Conservation (phyloP, 495 filamentous ascomycete genomes). For the Talaromyces trachyspermus region DNA sequence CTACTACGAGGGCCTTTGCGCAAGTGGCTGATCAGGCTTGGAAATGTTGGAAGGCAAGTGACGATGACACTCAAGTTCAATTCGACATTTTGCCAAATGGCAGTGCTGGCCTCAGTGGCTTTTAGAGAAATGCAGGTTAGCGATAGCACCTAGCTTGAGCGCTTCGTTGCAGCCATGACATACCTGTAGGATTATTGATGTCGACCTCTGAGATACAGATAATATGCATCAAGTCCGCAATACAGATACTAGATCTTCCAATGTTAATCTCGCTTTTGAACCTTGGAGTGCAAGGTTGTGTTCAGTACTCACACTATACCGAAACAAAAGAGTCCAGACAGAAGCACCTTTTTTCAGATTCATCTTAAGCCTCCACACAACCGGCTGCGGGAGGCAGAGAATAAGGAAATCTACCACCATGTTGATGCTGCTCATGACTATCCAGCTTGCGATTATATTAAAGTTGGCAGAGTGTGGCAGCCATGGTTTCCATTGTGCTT, state of each 20-base stretch:
- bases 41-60: constrained; percentile 2
- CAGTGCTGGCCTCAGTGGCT: background rate
- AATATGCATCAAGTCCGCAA: constrained; percentile 2
- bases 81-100: constrained; percentile 1
- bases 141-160: background rate
- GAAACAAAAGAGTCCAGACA: constrained; percentile 1
- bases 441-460: background rate
- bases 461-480: constrained; percentile 9
- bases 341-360: constrained; percentile 1
- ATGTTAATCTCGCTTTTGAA: background rate
- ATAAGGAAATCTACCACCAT: constrained; percentile 19
- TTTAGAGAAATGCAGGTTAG: constrained; percentile 1
- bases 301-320: constrained; percentile 1
- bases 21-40: constrained; percentile 1
- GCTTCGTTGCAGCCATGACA: constrained; percentile 1
- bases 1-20: constrained; percentile 1
- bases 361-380: constrained; percentile 29
- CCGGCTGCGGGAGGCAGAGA: constrained; percentile 23
- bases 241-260: background rate
- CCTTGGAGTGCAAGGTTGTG: constrained; percentile 1
- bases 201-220: constrained; percentile 1
- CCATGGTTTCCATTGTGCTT: constrained; percentile 21
- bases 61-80: constrained; percentile 2
- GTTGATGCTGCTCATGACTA: background rate
- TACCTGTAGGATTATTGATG: constrained; percentile 2